These are phyloP conservation scores for Aspergillus aculeatinus DNA, from an alignment of 2,329 filamentous ascomycete genomes.

Conservation along the genomic window DNA sequence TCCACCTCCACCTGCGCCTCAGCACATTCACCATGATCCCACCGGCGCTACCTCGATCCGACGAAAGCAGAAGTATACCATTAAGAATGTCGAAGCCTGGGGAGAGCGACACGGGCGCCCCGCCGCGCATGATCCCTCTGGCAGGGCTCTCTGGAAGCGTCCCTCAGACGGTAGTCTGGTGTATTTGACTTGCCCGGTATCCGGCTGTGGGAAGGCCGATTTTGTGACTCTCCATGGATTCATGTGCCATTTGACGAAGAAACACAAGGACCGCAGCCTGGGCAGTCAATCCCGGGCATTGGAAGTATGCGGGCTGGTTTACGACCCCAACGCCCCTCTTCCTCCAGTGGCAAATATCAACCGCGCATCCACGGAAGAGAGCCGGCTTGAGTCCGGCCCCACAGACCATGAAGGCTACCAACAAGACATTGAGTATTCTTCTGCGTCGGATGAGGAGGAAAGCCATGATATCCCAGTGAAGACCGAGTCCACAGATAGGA, in stretches of 20 bases:
- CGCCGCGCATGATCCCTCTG: slow-evolving; percentile 40
- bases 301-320: slow-evolving; percentile 41
- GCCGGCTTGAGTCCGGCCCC: slow-evolving; percentile 30
- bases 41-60: slow-evolving; percentile 31
- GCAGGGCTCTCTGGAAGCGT: slow-evolving; percentile 42
- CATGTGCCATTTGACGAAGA: slow-evolving; percentile 45
- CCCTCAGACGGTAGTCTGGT: slow-evolving; percentile 40
- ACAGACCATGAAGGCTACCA: slow-evolving; percentile 32
- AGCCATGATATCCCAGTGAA: slow-evolving; percentile 28
- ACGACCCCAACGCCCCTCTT: slow-evolving; percentile 38
- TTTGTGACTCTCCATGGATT: slow-evolving; percentile 44
- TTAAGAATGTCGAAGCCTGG: slow-evolving; percentile 45
- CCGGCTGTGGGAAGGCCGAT: slow-evolving; percentile 41
- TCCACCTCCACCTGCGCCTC: slow-evolving; percentile 14
- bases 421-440: slow-evolving; percentile 33
- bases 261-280: slow-evolving; percentile 42
- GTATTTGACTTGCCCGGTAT: slow-evolving; percentile 40
- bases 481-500: slow-evolving; percentile 27
- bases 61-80: slow-evolving; percentile 44
- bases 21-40: slow-evolving; percentile 30
- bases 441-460: slow-evolving; percentile 30
- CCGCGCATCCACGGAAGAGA: slow-evolving; percentile 38
- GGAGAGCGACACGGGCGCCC: slow-evolving; percentile 43
- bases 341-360: slow-evolving; percentile 32
- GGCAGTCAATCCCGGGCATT: slow-evolving; percentile 42